Base-by-base conservation (phyloP, 441 rosid species). In the Flueggea neowawraea region DNA sequence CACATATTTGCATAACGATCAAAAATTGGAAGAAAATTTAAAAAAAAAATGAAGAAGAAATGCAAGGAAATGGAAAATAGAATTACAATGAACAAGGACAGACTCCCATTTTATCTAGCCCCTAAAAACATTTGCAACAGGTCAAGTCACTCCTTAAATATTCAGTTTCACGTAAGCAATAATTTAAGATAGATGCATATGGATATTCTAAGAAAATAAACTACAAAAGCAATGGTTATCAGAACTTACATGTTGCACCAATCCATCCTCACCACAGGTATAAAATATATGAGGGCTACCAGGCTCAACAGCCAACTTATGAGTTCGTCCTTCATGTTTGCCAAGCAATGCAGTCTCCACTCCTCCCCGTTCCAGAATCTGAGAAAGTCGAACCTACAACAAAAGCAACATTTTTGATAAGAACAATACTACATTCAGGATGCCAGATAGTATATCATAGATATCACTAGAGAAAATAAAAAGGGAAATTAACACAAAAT, bases 261-360 rank as follows among this genome's bases (percentile, higher is more conserved):
- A 60, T 54, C 96, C 99, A 84, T 95, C 99, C 83, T 89, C 94
- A 54, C 92, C 96, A 59, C 96, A 91, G 0, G 94, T 83, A 74
- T 87, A 95, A 49, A 94, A 84, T 61, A 83, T 67, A 70, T 86
- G 82, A 62, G 99, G 87, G 71, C 90, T 94, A 52, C 99, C 95
- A 31, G 97, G 97, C 71, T 91, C 99, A 74, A 89, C 66, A 60
- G 94, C 89, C 67, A 91, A 74, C 65, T 86, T 94, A 84, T 87
- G 96, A 48, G 81, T 96, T 60, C 85, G 70, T 64, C 90, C 85
- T 10, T 78, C 69, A 68, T 94, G 99, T 65, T 62, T 74, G 43
- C 83, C 89, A 36, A 94, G 74, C 68, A 82, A 55, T 58, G 64
- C 55, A 59, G 91, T 86, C 69, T 82, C 67, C 57, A 89, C 96